phyloP scores from a whole-genome alignment of 2,329 filamentous ascomycete genomes.

The Diaporthe nobilis region DNA sequence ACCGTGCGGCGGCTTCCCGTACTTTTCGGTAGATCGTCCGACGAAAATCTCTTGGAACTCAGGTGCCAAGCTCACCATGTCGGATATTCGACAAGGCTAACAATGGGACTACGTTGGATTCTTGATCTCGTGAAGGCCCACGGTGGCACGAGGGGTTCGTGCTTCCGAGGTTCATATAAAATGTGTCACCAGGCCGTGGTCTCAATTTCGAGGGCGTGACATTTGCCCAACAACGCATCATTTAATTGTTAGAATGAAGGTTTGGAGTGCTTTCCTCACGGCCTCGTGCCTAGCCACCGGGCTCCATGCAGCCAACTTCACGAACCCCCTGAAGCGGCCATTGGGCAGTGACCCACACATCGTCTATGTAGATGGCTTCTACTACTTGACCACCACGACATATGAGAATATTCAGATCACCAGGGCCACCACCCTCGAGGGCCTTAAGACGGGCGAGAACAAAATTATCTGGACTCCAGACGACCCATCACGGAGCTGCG shows the following conservation, averaged over 20 bases:
- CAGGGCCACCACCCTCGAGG: neutral
- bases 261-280: neutral
- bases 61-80: slow-evolving; percentile 14
- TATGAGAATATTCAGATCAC: slow-evolving; percentile 11
- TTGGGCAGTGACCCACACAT: slow-evolving; percentile 25
- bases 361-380: slow-evolving; percentile 6
- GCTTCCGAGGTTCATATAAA: neutral
- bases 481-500: slow-evolving; percentile 3
- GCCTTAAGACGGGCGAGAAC: slow-evolving; percentile 23
- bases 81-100: neutral
- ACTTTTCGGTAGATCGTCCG: slow-evolving; percentile 12
- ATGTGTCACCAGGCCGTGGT: neutral
- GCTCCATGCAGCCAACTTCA: slow-evolving; percentile 19
- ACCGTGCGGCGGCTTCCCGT: neutral
- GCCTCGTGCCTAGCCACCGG: slow-evolving; percentile 17
- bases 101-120: neutral
- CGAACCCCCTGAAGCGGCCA: neutral
- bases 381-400: slow-evolving; percentile 21
- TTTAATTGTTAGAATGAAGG: neutral
- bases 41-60: slow-evolving; percentile 14
- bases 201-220: too few relatives aligned
- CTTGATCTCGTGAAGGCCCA: neutral
- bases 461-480: slow-evolving; percentile 7
- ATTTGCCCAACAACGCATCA: neutral
- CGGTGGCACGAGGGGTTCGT: neutral